These are phyloP conservation scores for Neofusicoccum sp. DNA, from an alignment of 2,329 filamentous ascomycete species.

Conservation along the genomic window DNA sequence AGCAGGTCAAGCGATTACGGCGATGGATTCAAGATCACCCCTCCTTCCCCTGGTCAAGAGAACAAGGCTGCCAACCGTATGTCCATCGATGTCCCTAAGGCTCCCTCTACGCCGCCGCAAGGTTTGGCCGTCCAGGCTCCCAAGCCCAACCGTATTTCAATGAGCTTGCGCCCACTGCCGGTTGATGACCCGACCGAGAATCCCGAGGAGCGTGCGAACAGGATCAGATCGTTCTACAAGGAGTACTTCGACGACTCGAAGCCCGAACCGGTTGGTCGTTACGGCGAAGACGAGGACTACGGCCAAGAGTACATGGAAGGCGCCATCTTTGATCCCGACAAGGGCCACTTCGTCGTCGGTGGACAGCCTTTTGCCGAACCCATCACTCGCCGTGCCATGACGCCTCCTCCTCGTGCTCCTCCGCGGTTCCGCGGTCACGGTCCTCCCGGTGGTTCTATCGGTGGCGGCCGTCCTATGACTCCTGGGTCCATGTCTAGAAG, in stretches of 20 bases:
- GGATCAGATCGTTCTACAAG: constrained; percentile 98
- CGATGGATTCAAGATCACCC: constrained; percentile 51
- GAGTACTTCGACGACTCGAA: constrained; percentile 94
- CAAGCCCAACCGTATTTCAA: constrained; percentile 52
- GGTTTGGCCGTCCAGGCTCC: constrained; percentile 5
- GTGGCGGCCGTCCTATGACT: constrained; percentile 20
- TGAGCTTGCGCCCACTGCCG: constrained; percentile 76
- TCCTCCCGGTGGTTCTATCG: constrained; percentile 37
- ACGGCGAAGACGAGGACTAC: constrained; percentile 68
- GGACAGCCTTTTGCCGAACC: constrained; percentile 73
- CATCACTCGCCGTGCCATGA: constrained; percentile 88
- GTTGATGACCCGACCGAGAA: constrained; percentile 81
- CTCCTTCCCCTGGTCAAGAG: constrained; percentile 32
- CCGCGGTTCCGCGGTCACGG: constrained; percentile 49
- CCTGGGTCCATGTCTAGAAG: constrained; percentile 25
- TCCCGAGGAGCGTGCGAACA: constrained; percentile 89
- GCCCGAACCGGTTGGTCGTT: constrained; percentile 37
- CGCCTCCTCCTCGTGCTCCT: constrained; percentile 74
- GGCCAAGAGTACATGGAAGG: constrained; percentile 67
- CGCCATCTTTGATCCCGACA: constrained; percentile 54
- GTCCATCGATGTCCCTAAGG: not conserved
- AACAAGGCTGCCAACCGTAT: not conserved
- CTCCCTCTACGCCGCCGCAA: constrained; percentile 5
- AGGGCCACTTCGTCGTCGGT: constrained; percentile 61
- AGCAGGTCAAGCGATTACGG: constrained; percentile 56